A percentile compares a stretch with the other conserved stretches of the same genome.
Conservation (phyloP, 164 flowering plant species). For the Platanus orientalis region DNA sequence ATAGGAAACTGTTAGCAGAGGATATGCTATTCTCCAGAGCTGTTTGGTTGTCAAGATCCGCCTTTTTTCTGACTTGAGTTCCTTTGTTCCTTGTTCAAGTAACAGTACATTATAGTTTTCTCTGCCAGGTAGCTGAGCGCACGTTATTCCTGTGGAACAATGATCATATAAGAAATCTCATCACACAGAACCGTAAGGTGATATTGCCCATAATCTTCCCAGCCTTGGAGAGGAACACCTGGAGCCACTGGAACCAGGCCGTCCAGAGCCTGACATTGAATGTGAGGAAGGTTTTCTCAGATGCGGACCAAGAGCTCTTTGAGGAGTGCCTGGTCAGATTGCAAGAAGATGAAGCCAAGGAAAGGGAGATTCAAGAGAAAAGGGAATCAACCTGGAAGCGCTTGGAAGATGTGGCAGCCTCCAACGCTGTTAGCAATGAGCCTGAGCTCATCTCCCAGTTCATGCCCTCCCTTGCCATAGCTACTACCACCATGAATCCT, state of each 20-base stretch:
- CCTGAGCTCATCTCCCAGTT: slow-evolving; percentile 53
- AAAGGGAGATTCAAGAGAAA: slow-evolving; percentile 39
- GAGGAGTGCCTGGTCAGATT: slow-evolving; percentile 56
- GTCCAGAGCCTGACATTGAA: slow-evolving; percentile 74
- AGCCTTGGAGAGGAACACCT: too few species aligned
- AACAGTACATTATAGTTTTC: slow-evolving; percentile 18
- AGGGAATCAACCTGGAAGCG: slow-evolving; percentile 67
- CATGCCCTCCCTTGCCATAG: slow-evolving; percentile 37
- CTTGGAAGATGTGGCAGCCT: slow-evolving; percentile 69
- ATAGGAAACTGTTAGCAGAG: too few species aligned
- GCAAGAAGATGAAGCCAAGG: slow-evolving; percentile 59
- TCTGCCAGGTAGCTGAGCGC: too few species aligned
- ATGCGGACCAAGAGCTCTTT: slow-evolving; percentile 53
- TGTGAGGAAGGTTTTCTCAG: slow-evolving; percentile 68
- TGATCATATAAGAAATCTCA: too few species aligned
- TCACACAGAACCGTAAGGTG: too few species aligned
- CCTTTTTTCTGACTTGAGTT: too few species aligned
- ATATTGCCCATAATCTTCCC: too few species aligned
- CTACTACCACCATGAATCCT: slow-evolving; percentile 31
- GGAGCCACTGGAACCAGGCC: slow-evolving; percentile 81
- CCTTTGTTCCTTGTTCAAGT: background rate
- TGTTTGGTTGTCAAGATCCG: too few species aligned
- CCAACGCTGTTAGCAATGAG: slow-evolving; percentile 52
- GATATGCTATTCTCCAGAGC: too few species aligned
- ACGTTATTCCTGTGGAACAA: too few species aligned